A percentile compares a stretch with the other conserved stretches of the same genome.
These are phyloP conservation scores for Lophium mytilinum DNA, from an alignment of 495 filamentous ascomycete genomes.

Conservation along the genomic window DNA sequence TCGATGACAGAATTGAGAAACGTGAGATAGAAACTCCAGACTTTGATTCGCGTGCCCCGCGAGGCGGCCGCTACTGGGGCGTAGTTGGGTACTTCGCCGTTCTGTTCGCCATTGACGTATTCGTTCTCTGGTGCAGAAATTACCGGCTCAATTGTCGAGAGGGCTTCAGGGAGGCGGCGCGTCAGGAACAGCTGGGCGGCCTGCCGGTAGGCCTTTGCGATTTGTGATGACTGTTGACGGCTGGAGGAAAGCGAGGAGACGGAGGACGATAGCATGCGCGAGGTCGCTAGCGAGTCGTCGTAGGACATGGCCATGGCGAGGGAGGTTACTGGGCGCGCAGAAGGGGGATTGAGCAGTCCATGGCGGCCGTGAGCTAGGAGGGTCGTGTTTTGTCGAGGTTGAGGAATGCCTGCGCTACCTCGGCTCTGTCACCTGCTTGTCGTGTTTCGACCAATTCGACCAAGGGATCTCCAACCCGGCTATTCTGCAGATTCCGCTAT, in stretches of 20 bases:
- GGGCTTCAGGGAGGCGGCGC: constrained; percentile 78
- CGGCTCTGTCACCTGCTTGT: not conserved
- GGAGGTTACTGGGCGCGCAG: not conserved
- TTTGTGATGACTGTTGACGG: constrained; percentile 50
- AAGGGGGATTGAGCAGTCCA: constrained; percentile 1
- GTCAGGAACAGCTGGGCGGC: constrained; percentile 87
- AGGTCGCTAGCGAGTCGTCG: constrained; percentile 35
- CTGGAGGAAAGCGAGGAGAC: constrained; percentile 47
- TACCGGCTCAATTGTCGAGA: constrained; percentile 72
- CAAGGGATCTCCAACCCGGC: not conserved
- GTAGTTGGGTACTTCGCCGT: constrained; percentile 27
- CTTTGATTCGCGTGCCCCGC: constrained; percentile 74
- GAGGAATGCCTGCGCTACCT: not conserved
- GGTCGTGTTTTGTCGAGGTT: constrained; percentile 2
- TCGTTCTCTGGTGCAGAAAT: constrained; percentile 45
- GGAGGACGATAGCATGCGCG: constrained; percentile 42
- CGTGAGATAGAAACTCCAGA: constrained; percentile 95
- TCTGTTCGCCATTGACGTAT: constrained; percentile 30
- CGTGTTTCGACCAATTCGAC: constrained; percentile 1
- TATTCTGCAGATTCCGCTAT: too few species aligned
- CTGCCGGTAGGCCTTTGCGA: constrained; percentile 80
- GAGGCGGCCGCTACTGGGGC: constrained; percentile 69
- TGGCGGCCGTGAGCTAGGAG: constrained; percentile 1
- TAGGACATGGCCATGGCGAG: constrained; percentile 17
- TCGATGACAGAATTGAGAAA: constrained; percentile 85